Percentiles rank a stretch among this genome's conserved stretches.
These are phyloP conservation scores for Phytophthora foliorum DNA, from an alignment of 352 stramenopile genomes.

Conservation along the genomic window DNA sequence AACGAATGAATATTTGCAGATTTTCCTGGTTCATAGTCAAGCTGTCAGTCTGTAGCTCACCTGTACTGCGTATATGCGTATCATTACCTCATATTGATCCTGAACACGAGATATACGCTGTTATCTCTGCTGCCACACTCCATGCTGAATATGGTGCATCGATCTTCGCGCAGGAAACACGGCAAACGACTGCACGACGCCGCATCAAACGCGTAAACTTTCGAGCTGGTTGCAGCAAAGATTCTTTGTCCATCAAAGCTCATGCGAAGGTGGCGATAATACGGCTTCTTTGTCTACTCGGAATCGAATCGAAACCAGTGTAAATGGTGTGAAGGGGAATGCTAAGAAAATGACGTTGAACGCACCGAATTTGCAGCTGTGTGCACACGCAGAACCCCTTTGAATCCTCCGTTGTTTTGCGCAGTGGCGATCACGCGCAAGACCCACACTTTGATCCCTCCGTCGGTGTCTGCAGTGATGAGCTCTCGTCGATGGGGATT, in stretches of 20 bases:
- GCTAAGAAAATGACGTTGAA: not conserved
- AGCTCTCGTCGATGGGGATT: slow-evolving; percentile 58
- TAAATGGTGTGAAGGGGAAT: not conserved
- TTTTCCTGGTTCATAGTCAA: slow-evolving; percentile 29
- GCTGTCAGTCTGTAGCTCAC: not conserved
- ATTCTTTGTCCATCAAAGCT: slow-evolving; percentile 43
- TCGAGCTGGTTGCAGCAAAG: slow-evolving; percentile 40
- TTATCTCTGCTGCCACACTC: slow-evolving; percentile 38
- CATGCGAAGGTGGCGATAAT: slow-evolving; percentile 47
- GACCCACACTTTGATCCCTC: slow-evolving; percentile 65
- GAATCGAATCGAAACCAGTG: not conserved
- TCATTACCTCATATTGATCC: slow-evolving; percentile 37
- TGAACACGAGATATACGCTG: slow-evolving; percentile 45
- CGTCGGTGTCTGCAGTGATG: slow-evolving; percentile 59
- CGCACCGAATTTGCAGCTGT: slow-evolving; percentile 46
- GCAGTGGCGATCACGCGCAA: slow-evolving; percentile 38
- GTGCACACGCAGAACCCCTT: slow-evolving; percentile 63
- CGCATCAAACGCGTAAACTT: slow-evolving; percentile 49
- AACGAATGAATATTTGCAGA: slow-evolving; percentile 38
- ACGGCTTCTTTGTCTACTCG: slow-evolving; percentile 40
- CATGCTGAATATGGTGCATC: slow-evolving; percentile 42
- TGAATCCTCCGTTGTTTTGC: slow-evolving; percentile 41
- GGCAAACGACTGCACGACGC: slow-evolving; percentile 42
- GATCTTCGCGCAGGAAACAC: slow-evolving; percentile 33
- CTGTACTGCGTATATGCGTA: not conserved